Evolutionary conservation across 2,329 filamentous ascomycete genomes (phyloP), one percentile per base, ranked within the genome.

Genomic region (Verticillium albo-atrum): DNA sequence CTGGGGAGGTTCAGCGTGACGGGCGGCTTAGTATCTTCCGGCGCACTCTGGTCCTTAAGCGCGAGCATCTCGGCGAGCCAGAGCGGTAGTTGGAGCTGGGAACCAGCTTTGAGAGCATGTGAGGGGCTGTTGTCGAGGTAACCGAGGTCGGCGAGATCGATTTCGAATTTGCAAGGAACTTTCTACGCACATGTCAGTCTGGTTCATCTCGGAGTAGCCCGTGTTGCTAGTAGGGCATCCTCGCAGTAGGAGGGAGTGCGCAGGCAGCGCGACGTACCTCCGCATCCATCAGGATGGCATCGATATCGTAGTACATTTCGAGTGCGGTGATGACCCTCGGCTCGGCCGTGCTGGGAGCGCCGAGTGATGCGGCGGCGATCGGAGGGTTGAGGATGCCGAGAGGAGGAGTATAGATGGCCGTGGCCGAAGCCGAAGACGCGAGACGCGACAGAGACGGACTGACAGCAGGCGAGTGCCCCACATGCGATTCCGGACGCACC

Each of bases 31-130:
- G 75, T 70, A 59, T 79, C 74, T 28, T 76, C 74, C 35, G 66
- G 63, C 57, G 64, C 70, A 53, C 65, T 67, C 10, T 75, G 74
- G 28, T 80, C 82, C 63, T 85, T 87, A 52, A 96, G 84, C 30
- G 91, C 91, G 57, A 99, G 89, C 84, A 97, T 94, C 74, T 97
- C 91, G 66, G 90, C 92, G 14, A 99, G 87, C 95, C 95, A 99
- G 65, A 98, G 82, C 2, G 95, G 95, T 1, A 98, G 86, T 62
- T 89, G 85, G 54, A 98, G 82, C 51, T 88, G 87, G 1, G 92
- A 94, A 61, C 91, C 90, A 58, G 88, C 77, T 73, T 94, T 95
- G 68, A 98, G 88, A 71, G 90, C 76, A 32, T 82, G 77, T 2
- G 75, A 72, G 26, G 90, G 83, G 69, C 91, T 94, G 69, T 92